phyloP scores from a whole-genome alignment of 345 rosid species.

The Pelargonium nanum region DNA sequence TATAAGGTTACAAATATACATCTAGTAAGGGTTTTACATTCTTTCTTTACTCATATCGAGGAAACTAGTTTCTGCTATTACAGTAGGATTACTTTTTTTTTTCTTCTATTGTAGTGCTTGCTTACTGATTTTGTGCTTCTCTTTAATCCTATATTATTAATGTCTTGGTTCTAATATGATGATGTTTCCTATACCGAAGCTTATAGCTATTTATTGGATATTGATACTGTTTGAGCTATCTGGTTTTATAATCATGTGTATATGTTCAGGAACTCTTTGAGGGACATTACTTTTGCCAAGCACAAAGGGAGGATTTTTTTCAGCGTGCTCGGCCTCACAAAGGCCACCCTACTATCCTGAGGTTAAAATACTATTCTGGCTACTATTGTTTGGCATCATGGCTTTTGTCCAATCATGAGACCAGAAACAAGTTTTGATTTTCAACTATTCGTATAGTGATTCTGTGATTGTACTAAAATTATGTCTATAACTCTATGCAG shows the following conservation, averaged over 20 bases:
- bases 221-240: neutral
- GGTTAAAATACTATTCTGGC: conserved; percentile 23
- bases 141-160: too few species aligned
- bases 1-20: neutral
- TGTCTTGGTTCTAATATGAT: neutral
- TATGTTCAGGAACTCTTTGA: conserved; percentile 75
- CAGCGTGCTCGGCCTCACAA: conserved; percentile 73
- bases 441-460: too few species aligned
- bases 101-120: too few species aligned
- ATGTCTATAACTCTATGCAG: conserved; percentile 19
- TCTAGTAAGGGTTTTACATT: neutral
- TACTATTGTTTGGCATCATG: neutral
- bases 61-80: neutral
- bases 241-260: conserved; percentile 6
- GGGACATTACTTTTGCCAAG: conserved; percentile 95
- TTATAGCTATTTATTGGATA: neutral
- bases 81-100: too few species aligned
- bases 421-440: neutral
- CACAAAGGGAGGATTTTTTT: conserved; percentile 81
- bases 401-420: conserved; percentile 2
- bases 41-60: neutral
- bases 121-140: too few species aligned
- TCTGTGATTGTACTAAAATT: too few species aligned
- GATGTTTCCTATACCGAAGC: neutral
- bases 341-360: conserved; percentile 65